Evolutionary conservation across 106 monocot genomes (phyloP).

Genomic region (Chionographis japonica): DNA sequence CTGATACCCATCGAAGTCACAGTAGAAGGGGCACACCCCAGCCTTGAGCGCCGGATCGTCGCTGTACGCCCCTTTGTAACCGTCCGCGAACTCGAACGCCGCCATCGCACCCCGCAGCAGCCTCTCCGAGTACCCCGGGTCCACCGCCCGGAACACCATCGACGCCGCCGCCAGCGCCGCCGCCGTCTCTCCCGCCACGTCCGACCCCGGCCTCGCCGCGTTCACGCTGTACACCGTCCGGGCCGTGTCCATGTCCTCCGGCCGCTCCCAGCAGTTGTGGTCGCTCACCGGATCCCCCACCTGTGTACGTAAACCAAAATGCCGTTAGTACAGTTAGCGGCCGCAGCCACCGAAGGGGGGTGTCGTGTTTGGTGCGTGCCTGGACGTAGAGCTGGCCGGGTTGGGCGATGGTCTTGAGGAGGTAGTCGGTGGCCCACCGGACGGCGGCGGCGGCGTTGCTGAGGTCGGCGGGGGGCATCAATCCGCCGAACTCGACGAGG

Average conservation of each 20-base stretch:
- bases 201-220: slow-evolving; percentile 68
- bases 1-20: slow-evolving; percentile 91
- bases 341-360: too few species aligned
- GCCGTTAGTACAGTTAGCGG: too few species aligned
- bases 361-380: not conserved
- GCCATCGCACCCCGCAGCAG: slow-evolving; percentile 36
- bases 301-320: slow-evolving; percentile 9
- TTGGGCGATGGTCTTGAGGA: slow-evolving; percentile 4
- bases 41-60: slow-evolving; percentile 52
- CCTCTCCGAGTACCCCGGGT: slow-evolving; percentile 38
- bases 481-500: slow-evolving; percentile 62
- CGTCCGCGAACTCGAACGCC: slow-evolving; percentile 80
- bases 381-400: not conserved
- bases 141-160: slow-evolving; percentile 58
- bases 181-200: slow-evolving; percentile 91
- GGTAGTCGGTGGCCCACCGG: slow-evolving; percentile 1
- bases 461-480: slow-evolving; percentile 53
- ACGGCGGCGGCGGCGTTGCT: too few species aligned
- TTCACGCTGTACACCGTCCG: slow-evolving; percentile 73
- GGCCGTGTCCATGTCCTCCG: slow-evolving; percentile 97
- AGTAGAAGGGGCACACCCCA: slow-evolving; percentile 91
- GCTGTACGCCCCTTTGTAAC: slow-evolving; percentile 68
- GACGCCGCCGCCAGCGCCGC: slow-evolving; percentile 85
- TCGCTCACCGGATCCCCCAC: slow-evolving; percentile 80
- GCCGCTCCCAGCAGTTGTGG: slow-evolving; percentile 96